These are phyloP conservation scores for Oryza glumipatula DNA, from an alignment of 176 grass and related monocot genomes.

Conservation along the genomic window DNA sequence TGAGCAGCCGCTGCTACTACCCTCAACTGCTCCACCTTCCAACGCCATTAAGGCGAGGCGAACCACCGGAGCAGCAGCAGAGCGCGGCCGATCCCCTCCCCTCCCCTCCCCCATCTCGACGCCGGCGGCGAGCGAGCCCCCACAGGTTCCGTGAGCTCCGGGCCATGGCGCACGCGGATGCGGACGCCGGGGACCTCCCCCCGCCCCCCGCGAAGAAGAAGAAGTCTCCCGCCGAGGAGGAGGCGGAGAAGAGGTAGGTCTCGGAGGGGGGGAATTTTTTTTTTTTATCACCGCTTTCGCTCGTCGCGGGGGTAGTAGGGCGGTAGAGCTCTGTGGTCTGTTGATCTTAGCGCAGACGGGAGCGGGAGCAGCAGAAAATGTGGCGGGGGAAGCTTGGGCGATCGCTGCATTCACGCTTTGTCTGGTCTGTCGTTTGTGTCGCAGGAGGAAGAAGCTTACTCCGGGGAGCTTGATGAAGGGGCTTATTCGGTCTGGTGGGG, in stretches of 20 bases:
- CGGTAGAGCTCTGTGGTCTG: neutral
- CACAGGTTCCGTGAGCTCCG: constrained; percentile 26
- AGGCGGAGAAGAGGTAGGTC: constrained; percentile 75
- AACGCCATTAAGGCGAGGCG: constrained; percentile 18
- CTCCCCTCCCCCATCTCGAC: neutral
- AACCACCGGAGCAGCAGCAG: neutral
- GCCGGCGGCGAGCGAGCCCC: neutral
- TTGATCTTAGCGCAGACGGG: neutral
- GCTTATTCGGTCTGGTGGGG: constrained; percentile 64
- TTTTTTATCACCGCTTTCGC: neutral
- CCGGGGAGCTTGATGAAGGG: constrained; percentile 96
- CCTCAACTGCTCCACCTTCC: constrained; percentile 43
- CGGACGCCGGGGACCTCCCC: constrained; percentile 40
- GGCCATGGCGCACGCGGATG: constrained; percentile 48
- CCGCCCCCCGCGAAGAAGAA: constrained; percentile 68
- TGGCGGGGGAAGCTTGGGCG: neutral
- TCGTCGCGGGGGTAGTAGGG: neutral
- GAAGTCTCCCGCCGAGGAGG: constrained; percentile 74
- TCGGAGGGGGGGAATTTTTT: neutral
- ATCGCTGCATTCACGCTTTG: neutral
- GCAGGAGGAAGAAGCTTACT: constrained; percentile 85
- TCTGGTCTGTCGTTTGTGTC: neutral
- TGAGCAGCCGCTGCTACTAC: constrained; percentile 24
- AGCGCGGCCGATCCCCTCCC: neutral
- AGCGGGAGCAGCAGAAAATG: neutral